Evolutionary conservation across 2,329 filamentous ascomycete genomes (phyloP), one percentile per base, ranked within the genome.

Genomic region (Fusarium irregulare): DNA sequence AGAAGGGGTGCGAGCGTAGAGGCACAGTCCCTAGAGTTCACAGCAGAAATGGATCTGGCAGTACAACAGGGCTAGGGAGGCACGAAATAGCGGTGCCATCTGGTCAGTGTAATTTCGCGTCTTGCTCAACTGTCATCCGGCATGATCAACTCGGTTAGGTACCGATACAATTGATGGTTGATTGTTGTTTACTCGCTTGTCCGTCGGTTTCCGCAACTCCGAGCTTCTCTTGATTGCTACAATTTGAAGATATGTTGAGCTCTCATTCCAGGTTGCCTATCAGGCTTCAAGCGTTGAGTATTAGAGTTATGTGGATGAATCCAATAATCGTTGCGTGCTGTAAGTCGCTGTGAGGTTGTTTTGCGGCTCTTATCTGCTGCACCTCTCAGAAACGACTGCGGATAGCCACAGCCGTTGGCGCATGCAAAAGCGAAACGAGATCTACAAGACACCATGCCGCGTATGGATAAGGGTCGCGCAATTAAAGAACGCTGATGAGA

Each of bases 61-160:
- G 51, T 45, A 46, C 34, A 37, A 11, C 34, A 37, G 34, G 21
- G 48, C 25, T 37, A 50, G 42, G 54, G 62, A 71, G 25, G 40
- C 61, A 32, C 32, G 21, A 51, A 51, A 48, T 28, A 56, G 34
- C 54, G 57, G 47, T 51, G 21, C 45, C 46, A 65, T 64, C 49
- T 62, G 56, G 27, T 64, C 61, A 60, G 32, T 75, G 70, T 48
- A 75, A 75, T 75, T 71, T 75, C 73, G 59, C 62, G 51, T 64
- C 56, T 74, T 71, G 55, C 56, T 64, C 44, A 70, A 63, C 34
- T 70, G 21, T 47, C 60, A 72, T 56, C 57, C 46, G 16, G 21
- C 45, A 60, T 54, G 48, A 61, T 71, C 23, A 61, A 51, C 47
- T 70, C 65, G 58, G 65, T n/a, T 54, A 75, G 64, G 72, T 74